Conservation (phyloP, 331 rosid species). For the Quercus tomentella region DNA sequence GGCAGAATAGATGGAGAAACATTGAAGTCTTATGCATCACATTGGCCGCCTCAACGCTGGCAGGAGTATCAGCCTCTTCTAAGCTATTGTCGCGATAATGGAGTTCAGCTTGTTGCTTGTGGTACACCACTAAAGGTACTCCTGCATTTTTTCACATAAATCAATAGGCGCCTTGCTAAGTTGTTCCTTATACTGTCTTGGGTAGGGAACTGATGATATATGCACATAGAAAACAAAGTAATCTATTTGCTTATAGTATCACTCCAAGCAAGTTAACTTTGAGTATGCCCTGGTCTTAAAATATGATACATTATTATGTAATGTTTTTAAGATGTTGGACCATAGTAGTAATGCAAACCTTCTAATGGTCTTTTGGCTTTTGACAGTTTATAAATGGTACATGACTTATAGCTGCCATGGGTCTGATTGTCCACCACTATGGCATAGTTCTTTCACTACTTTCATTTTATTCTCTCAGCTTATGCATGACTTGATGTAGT, state of each 20-base stretch:
- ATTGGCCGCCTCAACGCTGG: conserved; percentile 89
- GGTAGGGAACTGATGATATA: not conserved
- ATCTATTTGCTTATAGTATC: not conserved
- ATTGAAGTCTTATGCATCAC: conserved; percentile 50
- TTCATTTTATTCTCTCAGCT: not conserved
- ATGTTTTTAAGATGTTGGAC: too few species aligned
- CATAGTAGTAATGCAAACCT: too few species aligned
- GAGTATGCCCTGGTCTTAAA: too few species aligned
- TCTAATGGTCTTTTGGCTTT: too few species aligned
- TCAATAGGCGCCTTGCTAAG: not conserved
- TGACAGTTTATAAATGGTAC: too few species aligned
- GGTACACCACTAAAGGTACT: conserved; percentile 76
- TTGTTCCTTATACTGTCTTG: not conserved
- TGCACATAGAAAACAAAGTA: not conserved
- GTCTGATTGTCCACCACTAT: not conserved
- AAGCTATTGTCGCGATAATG: conserved; percentile 70
- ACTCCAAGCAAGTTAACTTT: not conserved
- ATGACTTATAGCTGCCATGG: too few species aligned
- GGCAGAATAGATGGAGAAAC: conserved; percentile 88
- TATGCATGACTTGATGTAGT: not conserved
- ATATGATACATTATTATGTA: too few species aligned
- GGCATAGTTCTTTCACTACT: not conserved
- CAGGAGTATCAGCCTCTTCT: conserved; percentile 94
- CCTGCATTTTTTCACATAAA: conserved; percentile 12
- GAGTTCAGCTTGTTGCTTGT: conserved; percentile 71